Evolutionary conservation across 2,329 filamentous ascomycete genomes (phyloP), one percentile per base, ranked within the genome.

Genomic region (Neofusicoccum parvum): DNA sequence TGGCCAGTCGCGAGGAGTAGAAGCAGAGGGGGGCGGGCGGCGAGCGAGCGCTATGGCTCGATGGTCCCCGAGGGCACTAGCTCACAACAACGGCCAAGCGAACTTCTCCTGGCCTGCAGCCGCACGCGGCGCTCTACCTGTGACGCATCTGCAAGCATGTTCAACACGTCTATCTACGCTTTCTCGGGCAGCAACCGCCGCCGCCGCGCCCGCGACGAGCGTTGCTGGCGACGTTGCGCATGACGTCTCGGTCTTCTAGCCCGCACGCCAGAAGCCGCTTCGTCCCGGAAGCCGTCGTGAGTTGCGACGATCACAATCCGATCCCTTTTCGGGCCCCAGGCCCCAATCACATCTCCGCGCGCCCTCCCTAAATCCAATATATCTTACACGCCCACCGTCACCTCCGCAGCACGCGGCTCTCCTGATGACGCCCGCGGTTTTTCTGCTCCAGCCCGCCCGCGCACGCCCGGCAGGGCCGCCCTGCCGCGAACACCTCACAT

Each of bases 11-110:
- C 59, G 59, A 62, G 59, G 59, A 62, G 59, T 10, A 62, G 59
- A 62, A 62, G 59, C 46, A 62, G 59, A 50, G 59, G 59, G 59
- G 59, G 59, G 37, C 37, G 37, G 46, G 59, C 45, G 59, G 41
- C 56, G 56, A 46, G 23, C 20, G 41, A 15, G 49, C 56, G 56
- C 56, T 60, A 37, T 60, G 56, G 56, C 56, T 48, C 56, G 17
- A 45, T 59, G 54, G 54, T 27, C 54, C 39, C 23, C 41, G 37
- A 41, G 34, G 54, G 54, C 39, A 39, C 54, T 59, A 59, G 54
- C 54, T 59, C 54, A 59, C 39, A 34, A 34, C 54, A 37, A 39
- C 54, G 54, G 41, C 54, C 39, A 59, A 59, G 54, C 54, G 54
- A 59, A n/a, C 54, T 23, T 60, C 56, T 60, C 56, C 56, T 60